phyloP scores from a whole-genome alignment of 805 yeast species.

The Yarrowia keelungensis region DNA sequence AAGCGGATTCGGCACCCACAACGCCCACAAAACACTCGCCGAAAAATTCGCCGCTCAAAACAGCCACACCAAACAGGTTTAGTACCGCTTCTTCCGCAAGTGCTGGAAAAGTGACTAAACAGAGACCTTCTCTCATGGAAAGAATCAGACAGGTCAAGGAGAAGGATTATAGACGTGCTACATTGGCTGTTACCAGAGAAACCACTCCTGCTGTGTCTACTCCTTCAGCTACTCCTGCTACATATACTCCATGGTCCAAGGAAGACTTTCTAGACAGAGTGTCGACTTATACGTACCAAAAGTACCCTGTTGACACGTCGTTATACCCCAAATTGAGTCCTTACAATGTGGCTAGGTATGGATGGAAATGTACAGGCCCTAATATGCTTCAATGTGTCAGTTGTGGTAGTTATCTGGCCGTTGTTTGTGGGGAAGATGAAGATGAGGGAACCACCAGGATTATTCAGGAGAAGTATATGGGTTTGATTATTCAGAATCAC shows the following conservation, averaged over 20 bases:
- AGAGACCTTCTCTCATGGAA: slow-evolving; percentile 3
- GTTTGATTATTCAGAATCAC: background rate
- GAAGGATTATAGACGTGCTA: slow-evolving; percentile 5
- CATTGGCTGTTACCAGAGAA: background rate
- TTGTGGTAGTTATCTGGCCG: slow-evolving; percentile 12
- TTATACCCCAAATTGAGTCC: slow-evolving; percentile 20
- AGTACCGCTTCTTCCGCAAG: background rate
- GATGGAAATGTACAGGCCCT: slow-evolving; percentile 13
- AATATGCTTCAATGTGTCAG: slow-evolving; percentile 34
- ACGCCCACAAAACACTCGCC: slow-evolving; percentile 21
- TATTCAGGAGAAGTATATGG: slow-evolving; percentile 2
- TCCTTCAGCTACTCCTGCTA: background rate
- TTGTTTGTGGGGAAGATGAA: background rate
- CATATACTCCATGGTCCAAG: slow-evolving; percentile 29
- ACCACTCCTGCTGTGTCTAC: background rate
- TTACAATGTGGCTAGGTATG: slow-evolving; percentile 9
- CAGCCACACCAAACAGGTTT: slow-evolving; percentile 12
- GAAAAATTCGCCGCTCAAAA: slow-evolving; percentile 14
- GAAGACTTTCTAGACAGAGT: slow-evolving; percentile 20
- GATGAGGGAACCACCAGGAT: background rate
- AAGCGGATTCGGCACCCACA: background rate
- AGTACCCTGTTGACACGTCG: slow-evolving; percentile 13
- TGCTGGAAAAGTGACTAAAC: slow-evolving; percentile 5
- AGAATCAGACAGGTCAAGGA: slow-evolving; percentile 30
- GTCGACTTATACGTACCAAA: slow-evolving; percentile 12